Evolutionary conservation across 306 rosid species (phyloP).

Genomic region (Prunus padus): DNA sequence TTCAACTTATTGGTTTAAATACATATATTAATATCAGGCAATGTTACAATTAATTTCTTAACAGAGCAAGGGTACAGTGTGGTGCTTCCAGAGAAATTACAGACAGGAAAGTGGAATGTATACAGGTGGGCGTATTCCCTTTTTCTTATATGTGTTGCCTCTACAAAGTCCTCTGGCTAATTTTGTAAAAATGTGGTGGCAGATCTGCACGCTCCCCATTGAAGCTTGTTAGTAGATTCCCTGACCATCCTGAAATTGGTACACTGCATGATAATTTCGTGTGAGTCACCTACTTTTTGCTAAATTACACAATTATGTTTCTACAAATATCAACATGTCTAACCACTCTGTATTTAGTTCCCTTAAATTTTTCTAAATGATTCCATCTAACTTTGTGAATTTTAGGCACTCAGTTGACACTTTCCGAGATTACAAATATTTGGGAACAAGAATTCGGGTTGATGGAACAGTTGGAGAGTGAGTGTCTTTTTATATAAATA

Average conservation of each 20-base stretch:
- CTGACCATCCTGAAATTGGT: constrained; percentile 76
- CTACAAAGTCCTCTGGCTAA: background rate
- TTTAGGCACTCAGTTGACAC: constrained; percentile 78
- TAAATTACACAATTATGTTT: background rate
- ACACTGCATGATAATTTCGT: constrained; percentile 90
- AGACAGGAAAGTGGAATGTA: constrained; percentile 95
- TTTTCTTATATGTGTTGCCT: constrained; percentile 20
- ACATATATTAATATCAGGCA: constrained; percentile 20
- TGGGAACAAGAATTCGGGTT: constrained; percentile 87
- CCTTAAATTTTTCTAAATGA: constrained; percentile 28
- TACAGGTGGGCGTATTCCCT: constrained; percentile 56
- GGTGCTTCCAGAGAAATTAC: constrained; percentile 93
- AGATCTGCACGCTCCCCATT: constrained; percentile 80
- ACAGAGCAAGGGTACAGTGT: constrained; percentile 91
- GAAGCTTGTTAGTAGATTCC: constrained; percentile 76
- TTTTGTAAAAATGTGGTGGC: constrained; percentile 18
- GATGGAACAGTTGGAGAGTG: constrained; percentile 99
- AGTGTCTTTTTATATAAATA: constrained; percentile 28
- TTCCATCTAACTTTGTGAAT: constrained; percentile 33
- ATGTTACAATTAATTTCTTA: constrained; percentile 36
- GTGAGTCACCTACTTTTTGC: constrained; percentile 53
- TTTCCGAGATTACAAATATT: constrained; percentile 80
- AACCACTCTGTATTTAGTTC: constrained; percentile 1
- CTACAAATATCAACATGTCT: background rate
- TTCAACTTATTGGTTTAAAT: background rate